Percentiles rank a stretch among this genome's conserved stretches.
Evolutionary conservation across 371 early-diverging fungal species (phyloP).

Genomic region (Mortierella sp.): DNA sequence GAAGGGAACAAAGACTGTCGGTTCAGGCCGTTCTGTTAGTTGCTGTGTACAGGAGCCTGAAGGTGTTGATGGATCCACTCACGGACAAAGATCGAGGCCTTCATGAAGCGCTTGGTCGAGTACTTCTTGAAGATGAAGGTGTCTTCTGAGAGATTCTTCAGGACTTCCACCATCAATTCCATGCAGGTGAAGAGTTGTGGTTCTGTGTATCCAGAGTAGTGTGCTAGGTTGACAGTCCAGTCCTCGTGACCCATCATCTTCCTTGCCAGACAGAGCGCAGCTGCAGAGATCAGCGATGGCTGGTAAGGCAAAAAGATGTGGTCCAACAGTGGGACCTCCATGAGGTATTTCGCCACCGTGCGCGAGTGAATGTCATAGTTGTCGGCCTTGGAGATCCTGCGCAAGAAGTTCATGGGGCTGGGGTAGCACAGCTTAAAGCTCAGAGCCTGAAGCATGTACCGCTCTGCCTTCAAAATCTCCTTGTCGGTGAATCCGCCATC

Average conservation of each 20-base stretch:
- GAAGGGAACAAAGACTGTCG: background rate
- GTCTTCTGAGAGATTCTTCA: slow-evolving; percentile 66
- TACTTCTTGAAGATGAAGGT: slow-evolving; percentile 87
- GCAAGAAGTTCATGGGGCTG: slow-evolving; percentile 91
- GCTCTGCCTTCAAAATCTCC: slow-evolving; percentile 91
- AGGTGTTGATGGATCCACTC: slow-evolving; percentile 59
- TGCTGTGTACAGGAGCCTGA: background rate
- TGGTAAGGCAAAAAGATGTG: slow-evolving; percentile 80
- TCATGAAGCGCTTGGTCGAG: slow-evolving; percentile 77
- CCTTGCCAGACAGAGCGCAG: slow-evolving; percentile 91
- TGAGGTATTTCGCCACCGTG: slow-evolving; percentile 95
- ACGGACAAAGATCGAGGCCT: slow-evolving; percentile 81
- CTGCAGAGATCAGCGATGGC: slow-evolving; percentile 89
- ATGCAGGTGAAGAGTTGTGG: slow-evolving; percentile 74
- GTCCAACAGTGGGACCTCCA: slow-evolving; percentile 95
- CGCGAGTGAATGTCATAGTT: slow-evolving; percentile 90
- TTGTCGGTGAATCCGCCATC: slow-evolving; percentile 83
- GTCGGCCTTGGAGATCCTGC: slow-evolving; percentile 92
- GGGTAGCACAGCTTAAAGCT: slow-evolving; percentile 90
- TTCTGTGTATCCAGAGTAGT: slow-evolving; percentile 84
- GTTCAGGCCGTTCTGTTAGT: background rate
- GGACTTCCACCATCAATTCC: slow-evolving; percentile 76
- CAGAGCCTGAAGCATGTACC: slow-evolving; percentile 88
- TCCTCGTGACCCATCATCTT: slow-evolving; percentile 83
- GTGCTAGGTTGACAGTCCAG: slow-evolving; percentile 83